Base-by-base conservation (phyloP, 1,284 basidiomycete genomes). In the Ustilago cynodontis region DNA sequence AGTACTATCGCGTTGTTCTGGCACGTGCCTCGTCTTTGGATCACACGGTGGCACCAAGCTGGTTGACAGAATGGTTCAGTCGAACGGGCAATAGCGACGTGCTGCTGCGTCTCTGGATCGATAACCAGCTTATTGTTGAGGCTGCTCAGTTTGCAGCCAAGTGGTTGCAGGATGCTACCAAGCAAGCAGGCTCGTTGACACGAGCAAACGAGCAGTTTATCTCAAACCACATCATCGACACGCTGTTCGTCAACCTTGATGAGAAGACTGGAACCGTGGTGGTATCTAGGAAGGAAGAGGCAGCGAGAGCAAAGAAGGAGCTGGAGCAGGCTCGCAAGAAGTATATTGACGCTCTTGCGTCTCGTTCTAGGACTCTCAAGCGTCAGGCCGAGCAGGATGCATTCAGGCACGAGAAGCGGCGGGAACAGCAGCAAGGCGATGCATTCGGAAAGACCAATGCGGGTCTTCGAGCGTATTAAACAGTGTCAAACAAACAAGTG, bases 1-100 rank as follows among this genome's bases (percentile, higher is more conserved):
- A 86, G 88, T 69, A 71, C n/a, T 95, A 96, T 85, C 90, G 90
- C 10, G 68, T 82, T 13, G 78, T 83, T 8, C 90, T 92, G 13
- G 45, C 61, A 31, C 43, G 52, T 13, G 47, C 59, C 8, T 47
- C 73, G 9, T 55, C 61, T 28, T 55, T 71, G 52, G 73, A 71
- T 29, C 56, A 60, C 24, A 29, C 57, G 11, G 57, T 51, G 11
- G 47, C 56, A 11, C 73, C 68, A 14, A 41, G 14, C n/a, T 76
- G 73, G 73, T 50, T 76, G 54, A 71, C 24, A 2, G 65, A 71
- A 13, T 76, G 73, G 73, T 76, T 76, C 47, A 65, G 49, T 3
- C 47, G 50, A 8, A 71, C 60, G 18, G 33, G 51, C 43, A 76
- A 71, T 68, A 67, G 45, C 50, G 73, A 71, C 24, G 61, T 76